phyloP scores from a whole-genome alignment of 1,284 basidiomycete species.

The Acaromyces ingoldii region DNA sequence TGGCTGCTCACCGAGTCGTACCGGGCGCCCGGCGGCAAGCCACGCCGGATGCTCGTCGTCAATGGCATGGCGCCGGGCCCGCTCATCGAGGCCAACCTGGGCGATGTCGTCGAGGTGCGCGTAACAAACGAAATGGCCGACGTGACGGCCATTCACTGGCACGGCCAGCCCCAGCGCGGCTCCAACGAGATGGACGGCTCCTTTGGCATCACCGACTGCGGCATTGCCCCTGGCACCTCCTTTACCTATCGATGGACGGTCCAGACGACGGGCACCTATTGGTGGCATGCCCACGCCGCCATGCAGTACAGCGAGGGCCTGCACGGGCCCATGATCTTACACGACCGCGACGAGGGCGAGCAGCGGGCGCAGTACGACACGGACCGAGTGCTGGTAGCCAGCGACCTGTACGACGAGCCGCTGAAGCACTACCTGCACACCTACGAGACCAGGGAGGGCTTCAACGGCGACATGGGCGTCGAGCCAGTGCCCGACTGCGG shows the following conservation, averaged over 20 bases:
- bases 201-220: slow-evolving; percentile 39
- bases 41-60: slow-evolving; percentile 12
- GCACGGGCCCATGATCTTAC: slow-evolving; percentile 36
- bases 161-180: slow-evolving; percentile 26
- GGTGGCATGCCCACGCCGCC: slow-evolving; percentile 42
- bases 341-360: slow-evolving; percentile 31
- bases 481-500: slow-evolving; percentile 53
- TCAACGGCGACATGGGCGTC: slow-evolving; percentile 24
- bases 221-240: slow-evolving; percentile 31
- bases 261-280: slow-evolving; percentile 52
- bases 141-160: slow-evolving; percentile 26
- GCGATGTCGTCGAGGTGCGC: slow-evolving; percentile 15
- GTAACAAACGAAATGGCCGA: slow-evolving; percentile 19
- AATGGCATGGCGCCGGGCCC: slow-evolving; percentile 13
- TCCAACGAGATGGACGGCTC: slow-evolving; percentile 26
- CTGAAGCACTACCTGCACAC: background rate
- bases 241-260: slow-evolving; percentile 25
- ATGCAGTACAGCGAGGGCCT: slow-evolving; percentile 20
- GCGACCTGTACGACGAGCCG: slow-evolving; percentile 34
- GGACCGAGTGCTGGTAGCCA: slow-evolving; percentile 29
- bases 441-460: slow-evolving; percentile 1
- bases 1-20: slow-evolving; percentile 27
- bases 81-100: slow-evolving; percentile 15
- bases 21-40: slow-evolving; percentile 16
- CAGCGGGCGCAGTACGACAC: slow-evolving; percentile 19